Base-by-base conservation (phyloP, 345 rosid genomes). In the Rhodamnia rubescens region DNA sequence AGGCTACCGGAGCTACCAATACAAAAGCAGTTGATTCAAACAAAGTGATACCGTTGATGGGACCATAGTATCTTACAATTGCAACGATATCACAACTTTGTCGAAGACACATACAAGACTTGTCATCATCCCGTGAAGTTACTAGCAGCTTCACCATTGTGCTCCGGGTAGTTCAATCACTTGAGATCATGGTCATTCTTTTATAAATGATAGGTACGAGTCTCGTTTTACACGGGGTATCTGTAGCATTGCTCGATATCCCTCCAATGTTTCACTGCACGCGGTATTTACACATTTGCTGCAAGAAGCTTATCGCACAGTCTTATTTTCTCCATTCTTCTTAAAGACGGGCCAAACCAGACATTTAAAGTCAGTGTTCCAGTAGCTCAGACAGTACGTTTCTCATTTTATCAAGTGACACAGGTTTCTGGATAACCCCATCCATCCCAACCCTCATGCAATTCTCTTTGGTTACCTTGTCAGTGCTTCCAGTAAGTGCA, bases 401-500 rank as follows among this genome's bases (percentile, higher is more conserved):
- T 88, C 95, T 94, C 98, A 98, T 95, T 90, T 94, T 92, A 80
- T 96, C 98, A 22, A 98, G 90, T 3, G 99, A 96, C 29, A 95
- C 93, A 0, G 98, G 99, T 85, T 95, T 98, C 85, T 90, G 87
- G 82, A 95, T 83, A 27, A 94, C 90, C 21, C 98, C 96, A 42
- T 95, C 99, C 90, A 98, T 90, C 54, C 99, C 97, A 52, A 91
- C 92, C 88, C 93, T 94, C 95, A 89, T 91, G 93, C 97, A 95
- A 57, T 93, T 96, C 85, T 95, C 99, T 89, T 92, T 95, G 1
- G 92, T 94, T 20, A 88, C 85, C 85, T 92, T 95, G 91, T 95
- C 98, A 1, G 94, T 87, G 88, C 89, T 94, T 80, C 95, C 97
- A 0, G 94, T 93, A 2, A 98, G 95, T 32, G 99, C 99, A 83